Percentiles rank a stretch among this genome's conserved stretches.
Conservation (phyloP, 495 filamentous ascomycete genomes). For the Usnea hakonensis region DNA sequence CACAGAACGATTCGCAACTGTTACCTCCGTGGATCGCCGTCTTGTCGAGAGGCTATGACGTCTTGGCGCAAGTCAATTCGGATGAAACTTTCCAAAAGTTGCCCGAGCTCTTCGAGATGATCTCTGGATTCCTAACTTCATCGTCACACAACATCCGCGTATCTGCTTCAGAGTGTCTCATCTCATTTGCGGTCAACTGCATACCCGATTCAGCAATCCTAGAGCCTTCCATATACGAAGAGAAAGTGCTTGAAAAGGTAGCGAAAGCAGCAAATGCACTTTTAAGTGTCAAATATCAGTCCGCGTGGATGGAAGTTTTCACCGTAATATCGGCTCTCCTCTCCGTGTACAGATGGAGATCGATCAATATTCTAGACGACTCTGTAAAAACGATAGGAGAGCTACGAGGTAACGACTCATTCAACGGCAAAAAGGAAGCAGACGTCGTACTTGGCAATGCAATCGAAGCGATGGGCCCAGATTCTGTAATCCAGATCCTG, state of each 20-base stretch:
- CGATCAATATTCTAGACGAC: constrained; percentile 63
- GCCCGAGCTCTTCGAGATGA: constrained; percentile 67
- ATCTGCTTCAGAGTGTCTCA: constrained; percentile 88
- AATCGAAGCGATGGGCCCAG: constrained; percentile 80
- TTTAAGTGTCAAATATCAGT: constrained; percentile 82
- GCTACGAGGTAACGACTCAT: constrained; percentile 78
- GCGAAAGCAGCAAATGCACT: constrained; percentile 59
- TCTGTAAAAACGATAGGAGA: constrained; percentile 75
- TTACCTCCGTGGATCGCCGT: constrained; percentile 96
- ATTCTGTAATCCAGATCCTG: constrained; percentile 66
- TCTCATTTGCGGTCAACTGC: constrained; percentile 84
- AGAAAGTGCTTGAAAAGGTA: constrained; percentile 72
- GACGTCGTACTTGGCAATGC: constrained; percentile 82
- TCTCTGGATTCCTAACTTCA: constrained; percentile 73
- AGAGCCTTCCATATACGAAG: constrained; percentile 81
- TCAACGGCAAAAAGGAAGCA: constrained; percentile 89
- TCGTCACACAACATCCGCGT: constrained; percentile 84
- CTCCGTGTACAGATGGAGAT: constrained; percentile 75
- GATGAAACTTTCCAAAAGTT: constrained; percentile 85
- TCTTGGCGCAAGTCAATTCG: constrained; percentile 75
- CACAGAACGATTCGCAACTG: constrained; percentile 82
- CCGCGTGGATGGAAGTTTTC: constrained; percentile 93
- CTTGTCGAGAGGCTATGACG: constrained; percentile 86
- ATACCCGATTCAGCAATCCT: constrained; percentile 71
- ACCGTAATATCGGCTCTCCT: constrained; percentile 82